These are phyloP conservation scores for Eutrema heterophyllum DNA, from an alignment of 345 rosid species.

Conservation along the genomic window DNA sequence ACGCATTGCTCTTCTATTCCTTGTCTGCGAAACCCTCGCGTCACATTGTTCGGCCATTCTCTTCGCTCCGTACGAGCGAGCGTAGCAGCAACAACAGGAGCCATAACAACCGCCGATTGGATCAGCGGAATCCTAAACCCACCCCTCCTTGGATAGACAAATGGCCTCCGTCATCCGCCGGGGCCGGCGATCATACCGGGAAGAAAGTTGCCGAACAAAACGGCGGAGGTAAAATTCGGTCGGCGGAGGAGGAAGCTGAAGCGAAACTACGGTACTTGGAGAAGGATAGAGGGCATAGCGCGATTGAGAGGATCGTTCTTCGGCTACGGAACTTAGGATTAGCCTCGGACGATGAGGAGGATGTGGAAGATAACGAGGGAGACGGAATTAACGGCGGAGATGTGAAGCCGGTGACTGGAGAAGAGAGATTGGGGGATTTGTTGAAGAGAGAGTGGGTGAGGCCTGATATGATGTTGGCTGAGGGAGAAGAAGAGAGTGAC, in stretches of 20 bases:
- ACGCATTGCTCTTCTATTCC: constrained; percentile 37
- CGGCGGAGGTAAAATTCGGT: constrained; percentile 20
- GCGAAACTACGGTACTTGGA: constrained; percentile 28
- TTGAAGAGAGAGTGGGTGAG: constrained; percentile 84
- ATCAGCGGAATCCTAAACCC: constrained; percentile 31
- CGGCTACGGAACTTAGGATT: constrained; percentile 77
- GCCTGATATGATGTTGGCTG: constrained; percentile 63
- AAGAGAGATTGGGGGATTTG: constrained; percentile 74
- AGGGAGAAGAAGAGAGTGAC: constrained; percentile 37
- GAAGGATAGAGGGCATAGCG: constrained; percentile 52
- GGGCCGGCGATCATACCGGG: not conserved
- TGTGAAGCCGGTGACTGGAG: constrained; percentile 51
- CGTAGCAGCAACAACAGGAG: constrained; percentile 22
- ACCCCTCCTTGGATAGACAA: constrained; percentile 55
- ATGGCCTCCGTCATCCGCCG: constrained; percentile 35
- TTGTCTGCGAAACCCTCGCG: constrained; percentile 35
- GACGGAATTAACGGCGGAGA: constrained; percentile 14
- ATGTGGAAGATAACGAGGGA: constrained; percentile 34
- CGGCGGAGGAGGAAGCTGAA: constrained; percentile 25
- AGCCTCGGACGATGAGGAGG: constrained; percentile 65
- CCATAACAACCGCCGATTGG: constrained; percentile 26
- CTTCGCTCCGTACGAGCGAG: constrained; percentile 38
- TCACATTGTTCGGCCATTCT: constrained; percentile 32
- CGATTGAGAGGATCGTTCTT: constrained; percentile 81
- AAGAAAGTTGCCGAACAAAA: constrained; percentile 14